phyloP scores from a whole-genome alignment of 306 rosid genomes.

The Sicyos baderoa region DNA sequence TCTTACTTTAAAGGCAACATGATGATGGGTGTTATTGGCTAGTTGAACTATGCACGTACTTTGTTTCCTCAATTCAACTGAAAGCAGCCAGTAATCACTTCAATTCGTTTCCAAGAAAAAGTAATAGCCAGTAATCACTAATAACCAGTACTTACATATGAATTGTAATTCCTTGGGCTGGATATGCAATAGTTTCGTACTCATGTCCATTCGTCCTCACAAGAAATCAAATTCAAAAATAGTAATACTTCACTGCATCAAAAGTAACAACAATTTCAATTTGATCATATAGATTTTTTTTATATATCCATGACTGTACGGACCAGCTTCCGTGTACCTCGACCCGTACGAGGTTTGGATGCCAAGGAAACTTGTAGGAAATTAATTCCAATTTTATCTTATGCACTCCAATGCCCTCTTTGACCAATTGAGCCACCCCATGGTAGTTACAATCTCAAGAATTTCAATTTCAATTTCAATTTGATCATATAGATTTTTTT shows the following conservation, averaged over 20 bases:
- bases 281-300: no score
- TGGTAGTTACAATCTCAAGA: no score
- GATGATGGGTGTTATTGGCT: conserved; percentile 42
- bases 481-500: no score
- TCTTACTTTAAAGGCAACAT: conserved; percentile 80
- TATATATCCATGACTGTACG: no score
- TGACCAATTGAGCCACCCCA: no score
- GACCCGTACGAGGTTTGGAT: no score
- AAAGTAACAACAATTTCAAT: conserved; percentile 3
- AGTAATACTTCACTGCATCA: conserved; percentile 14
- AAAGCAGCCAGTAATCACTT: conserved; percentile 13
- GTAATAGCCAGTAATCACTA: conserved; percentile 1
- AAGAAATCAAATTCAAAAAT: conserved; percentile 21
- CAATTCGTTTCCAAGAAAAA: not conserved
- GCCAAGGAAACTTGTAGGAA: no score
- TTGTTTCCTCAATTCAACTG: conserved; percentile 82
- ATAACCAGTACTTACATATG: conserved; percentile 40
- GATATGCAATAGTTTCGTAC: conserved; percentile 50
- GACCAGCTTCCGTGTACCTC: no score
- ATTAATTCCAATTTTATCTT: no score
- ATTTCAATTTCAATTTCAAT: no score
- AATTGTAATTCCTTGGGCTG: conserved; percentile 77
- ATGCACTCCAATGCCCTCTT: no score
- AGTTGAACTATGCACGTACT: conserved; percentile 65
- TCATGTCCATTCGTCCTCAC: conserved; percentile 44